Base-by-base conservation (phyloP, 139 green algal genomes). In the Tetraselmis chui region DNA sequence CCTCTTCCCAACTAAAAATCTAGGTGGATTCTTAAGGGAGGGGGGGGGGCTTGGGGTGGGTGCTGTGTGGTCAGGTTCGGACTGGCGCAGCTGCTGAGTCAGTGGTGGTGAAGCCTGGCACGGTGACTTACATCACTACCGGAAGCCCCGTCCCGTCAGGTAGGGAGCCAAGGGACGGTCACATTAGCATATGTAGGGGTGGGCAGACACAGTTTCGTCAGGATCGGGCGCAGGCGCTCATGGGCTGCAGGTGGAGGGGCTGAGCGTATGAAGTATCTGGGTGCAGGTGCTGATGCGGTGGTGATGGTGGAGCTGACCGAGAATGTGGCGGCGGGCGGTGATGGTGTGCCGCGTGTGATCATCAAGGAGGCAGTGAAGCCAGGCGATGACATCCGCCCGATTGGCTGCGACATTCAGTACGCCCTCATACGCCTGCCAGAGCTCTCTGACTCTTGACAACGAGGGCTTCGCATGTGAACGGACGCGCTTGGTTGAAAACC, bases 51-150 rank as follows among this genome's bases (percentile, higher is more conserved):
- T n/a, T n/a, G n/a, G n/a, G n/a, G n/a, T n/a, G n/a, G n/a, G n/a
- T n/a, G n/a, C n/a, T n/a, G n/a, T n/a, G n/a, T n/a, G n/a, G n/a
- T 5, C 45, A 67, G 45, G 45, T 67, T 18, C 45, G 45, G 45
- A 67, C 45, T 67, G 45, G 45, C 45, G 45, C 45, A 5, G 18
- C 79, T 89, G 59, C 28, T 45, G 24, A 30, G 45, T 67, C 45
- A 18, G 45, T 67, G 5, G 11, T 25, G 45, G 45, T 89, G 59
- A 85, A 76, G 30, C 84, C 88, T 30, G 95, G 95, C 5, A 90
- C 79, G 0, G 92, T 97, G 1, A 93, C 90, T 0, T 98, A 98
- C 92, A 98, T 98, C 82, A 94, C 90, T 30, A 98, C 95, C 67
- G 95, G 93, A 91, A 45, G n/a, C 74, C 74, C 74, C 23, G 23